A percentile compares a stretch with the other conserved stretches of the same genome.
These are phyloP conservation scores for Daldinia caldariorum DNA, from an alignment of 495 filamentous ascomycete species.

Conservation along the genomic window DNA sequence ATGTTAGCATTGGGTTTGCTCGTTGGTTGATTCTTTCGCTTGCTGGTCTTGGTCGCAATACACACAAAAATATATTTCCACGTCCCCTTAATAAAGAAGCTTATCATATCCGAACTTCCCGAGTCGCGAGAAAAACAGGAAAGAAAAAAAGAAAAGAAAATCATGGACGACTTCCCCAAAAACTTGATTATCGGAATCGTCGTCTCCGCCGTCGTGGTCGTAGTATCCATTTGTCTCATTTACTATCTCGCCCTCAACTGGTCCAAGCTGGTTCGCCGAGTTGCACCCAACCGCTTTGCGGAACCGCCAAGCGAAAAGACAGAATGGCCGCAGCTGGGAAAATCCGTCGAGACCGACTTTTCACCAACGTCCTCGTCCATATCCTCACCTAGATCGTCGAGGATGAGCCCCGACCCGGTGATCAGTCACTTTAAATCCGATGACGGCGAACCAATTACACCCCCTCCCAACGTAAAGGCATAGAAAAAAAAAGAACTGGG, in stretches of 20 bases:
- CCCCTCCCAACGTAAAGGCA: slow-evolving; percentile 28
- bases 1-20: background rate
- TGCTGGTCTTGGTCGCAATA: slow-evolving; percentile 1
- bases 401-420: slow-evolving; percentile 28
- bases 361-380: slow-evolving; percentile 16
- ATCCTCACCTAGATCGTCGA: slow-evolving; percentile 40
- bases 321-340: slow-evolving; percentile 41
- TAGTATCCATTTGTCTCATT: slow-evolving; percentile 24
- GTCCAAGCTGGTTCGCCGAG: slow-evolving; percentile 38
- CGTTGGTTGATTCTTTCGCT: slow-evolving; percentile 15
- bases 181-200: slow-evolving; percentile 44
- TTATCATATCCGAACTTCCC: background rate
- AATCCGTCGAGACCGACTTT: slow-evolving; percentile 25
- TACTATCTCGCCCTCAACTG: slow-evolving; percentile 45
- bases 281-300: slow-evolving; percentile 32
- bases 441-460: slow-evolving; percentile 23
- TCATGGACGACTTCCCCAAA: slow-evolving; percentile 37
- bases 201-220: slow-evolving; percentile 30
- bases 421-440: slow-evolving; percentile 9
- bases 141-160: background rate
- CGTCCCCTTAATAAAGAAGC: background rate
- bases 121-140: background rate
- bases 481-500: background rate
- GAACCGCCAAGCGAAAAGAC: slow-evolving; percentile 35
- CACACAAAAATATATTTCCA: background rate